Evolutionary conservation across 2,329 filamentous ascomycete genomes (phyloP), one percentile per base, ranked within the genome.

Genomic region (Sporothrix variecibatus): DNA sequence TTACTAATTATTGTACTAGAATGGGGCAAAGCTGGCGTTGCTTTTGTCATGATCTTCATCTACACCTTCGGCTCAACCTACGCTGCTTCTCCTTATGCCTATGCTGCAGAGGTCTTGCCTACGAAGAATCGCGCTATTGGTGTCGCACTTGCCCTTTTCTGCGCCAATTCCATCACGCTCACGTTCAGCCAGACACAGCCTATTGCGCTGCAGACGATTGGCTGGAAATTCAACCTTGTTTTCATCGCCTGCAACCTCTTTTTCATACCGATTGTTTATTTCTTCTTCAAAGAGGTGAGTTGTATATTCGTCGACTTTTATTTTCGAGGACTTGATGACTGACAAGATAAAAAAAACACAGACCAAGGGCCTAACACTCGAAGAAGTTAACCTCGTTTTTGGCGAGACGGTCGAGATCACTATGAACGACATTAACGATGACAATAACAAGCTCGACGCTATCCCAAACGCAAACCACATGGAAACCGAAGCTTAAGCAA

Each of bases 261-360:
- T 11, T 58, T 58, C 11, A 23, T 58, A 15, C 53, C 53, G 12
- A 58, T 58, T 58, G 53, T 31, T 9, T 58, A 31, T 31, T 58
- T 58, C 53, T 56, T 56, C n/a, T 56, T 56, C n/a, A 56, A 56
- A 12, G 51, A 56, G 51, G 51, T 56, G n/a, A 23, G 51, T 56
- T 53, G n/a, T n/a, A n/a, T n/a, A n/a, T n/a, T n/a, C n/a, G 46
- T 49, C 15, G 17, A 20, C 8, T 40, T 17, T 49, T 49, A 20
- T 49, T 17, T 15, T n/a, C n/a, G n/a, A n/a, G n/a, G n/a, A n/a
- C n/a, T n/a, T n/a, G n/a, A n/a, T n/a, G n/a, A n/a, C n/a, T n/a
- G n/a, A 49, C 9, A 49, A 1, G 20, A 11, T 49, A 20, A 49
- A 5, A 11, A 20, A 49, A 49, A 20, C 5, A 15, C 17, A 49